phyloP scores from a whole-genome alignment of 169 alveolate species.

The Cryptosporidium viatorum region DNA sequence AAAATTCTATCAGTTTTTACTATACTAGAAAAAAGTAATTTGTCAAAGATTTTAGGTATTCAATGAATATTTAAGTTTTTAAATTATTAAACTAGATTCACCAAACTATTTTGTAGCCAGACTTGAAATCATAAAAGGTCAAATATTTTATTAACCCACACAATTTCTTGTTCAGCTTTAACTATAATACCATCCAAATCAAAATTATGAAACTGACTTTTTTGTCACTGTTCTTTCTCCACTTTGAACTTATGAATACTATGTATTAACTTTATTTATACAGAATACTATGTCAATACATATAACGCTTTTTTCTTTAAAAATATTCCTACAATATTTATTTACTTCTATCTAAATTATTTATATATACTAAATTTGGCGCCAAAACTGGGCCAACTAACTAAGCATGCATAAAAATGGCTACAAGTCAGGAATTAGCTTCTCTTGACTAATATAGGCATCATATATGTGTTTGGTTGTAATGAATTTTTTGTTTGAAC shows the following conservation, averaged over 20 bases:
- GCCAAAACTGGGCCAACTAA: not conserved
- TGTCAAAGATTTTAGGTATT: not conserved
- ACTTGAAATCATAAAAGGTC: too few species aligned
- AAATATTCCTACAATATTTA: not conserved
- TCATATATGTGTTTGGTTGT: constrained; percentile 11
- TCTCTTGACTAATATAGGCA: constrained; percentile 19
- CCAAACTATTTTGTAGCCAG: not conserved
- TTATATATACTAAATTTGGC: not conserved
- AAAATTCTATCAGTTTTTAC: too few species aligned
- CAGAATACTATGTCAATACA: too few species aligned
- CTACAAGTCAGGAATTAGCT: constrained; percentile 29
- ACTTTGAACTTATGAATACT: not conserved
- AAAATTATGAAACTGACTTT: not conserved
- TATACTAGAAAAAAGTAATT: too few species aligned
- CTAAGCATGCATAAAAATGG: not conserved
- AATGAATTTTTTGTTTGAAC: not conserved
- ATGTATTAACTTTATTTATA: too few species aligned
- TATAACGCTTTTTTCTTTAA: too few species aligned
- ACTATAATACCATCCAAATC: not conserved
- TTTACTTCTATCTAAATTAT: not conserved
- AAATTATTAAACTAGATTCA: too few species aligned
- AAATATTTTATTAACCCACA: not conserved
- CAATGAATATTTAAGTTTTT: not conserved
- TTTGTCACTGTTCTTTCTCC: not conserved
- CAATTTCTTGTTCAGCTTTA: not conserved